Base-by-base conservation (phyloP, 805 yeast genomes). In the Metschnikowia lochheadii region DNA sequence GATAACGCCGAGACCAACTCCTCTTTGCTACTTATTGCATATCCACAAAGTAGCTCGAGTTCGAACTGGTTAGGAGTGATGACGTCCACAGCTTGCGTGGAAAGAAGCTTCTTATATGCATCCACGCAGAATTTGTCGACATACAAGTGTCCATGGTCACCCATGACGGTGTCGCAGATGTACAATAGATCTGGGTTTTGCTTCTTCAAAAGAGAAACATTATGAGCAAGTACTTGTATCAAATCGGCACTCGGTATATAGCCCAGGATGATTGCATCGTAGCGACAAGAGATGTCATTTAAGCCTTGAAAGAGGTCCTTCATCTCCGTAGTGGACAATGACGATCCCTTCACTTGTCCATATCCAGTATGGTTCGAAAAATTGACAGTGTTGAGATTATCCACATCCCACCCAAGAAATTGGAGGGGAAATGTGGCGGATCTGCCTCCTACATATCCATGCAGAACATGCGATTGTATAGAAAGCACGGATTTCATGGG, bases 301-400 rank as follows among this genome's bases (percentile, higher is more conserved):
- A 58, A 48, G 3, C 60, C 60, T 29, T 44, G 41, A 42, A 56
- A 55, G 14, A 58, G 48, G 5, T 48, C 47, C 11, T 15, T 29
- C 53, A 56, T 46, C 21, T 58, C 61, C 2, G 26, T 10, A 3
- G 34, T 50, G 23, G 42, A 26, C 21, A 55, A 33, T 8, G 55
- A 26, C 6, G 52, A 44, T 14, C 61, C 61, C 47, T 50, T 39
- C 40, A 58, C 54, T 7, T 73, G 67, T 0, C 87, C 87, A 66
- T 89, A 89, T 0, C 96, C 98, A 1, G 97, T 92, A 68, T 92
- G 97, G 60, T 92, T 90, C 1, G 96, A 88, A 59, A 84, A 83
- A 61, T 89, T 87, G 18, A 91, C 96, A 1, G 96, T 89, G 67
- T 92, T 89, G 49, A 94, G 74, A 20, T 83, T 83, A 64, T 92